phyloP scores from a whole-genome alignment of 805 yeast species.

The Kodamaea restingae region DNA sequence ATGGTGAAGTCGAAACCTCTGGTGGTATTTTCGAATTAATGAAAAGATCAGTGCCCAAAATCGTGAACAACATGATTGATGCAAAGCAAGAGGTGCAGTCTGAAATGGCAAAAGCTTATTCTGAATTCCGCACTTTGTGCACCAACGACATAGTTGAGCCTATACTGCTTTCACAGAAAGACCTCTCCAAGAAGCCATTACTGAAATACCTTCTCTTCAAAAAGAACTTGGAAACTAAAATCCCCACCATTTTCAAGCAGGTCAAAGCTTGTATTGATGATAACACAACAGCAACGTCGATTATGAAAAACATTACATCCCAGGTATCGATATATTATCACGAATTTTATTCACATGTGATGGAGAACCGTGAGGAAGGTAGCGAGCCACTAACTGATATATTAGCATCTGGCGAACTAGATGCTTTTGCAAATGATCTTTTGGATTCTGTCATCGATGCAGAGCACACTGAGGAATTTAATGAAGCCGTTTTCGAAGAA shows the following conservation, averaged over 20 bases:
- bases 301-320: slow-evolving; percentile 4
- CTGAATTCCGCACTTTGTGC: slow-evolving; percentile 56
- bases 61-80: slow-evolving; percentile 78
- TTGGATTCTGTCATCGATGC: slow-evolving; percentile 20
- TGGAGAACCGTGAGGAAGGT: slow-evolving; percentile 3
- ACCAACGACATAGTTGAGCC: slow-evolving; percentile 46
- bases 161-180: slow-evolving; percentile 13
- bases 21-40: slow-evolving; percentile 48
- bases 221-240: slow-evolving; percentile 45
- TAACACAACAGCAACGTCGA: slow-evolving; percentile 5
- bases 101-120: slow-evolving; percentile 68
- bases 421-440: slow-evolving; percentile 43
- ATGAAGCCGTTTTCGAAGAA: slow-evolving; percentile 25
- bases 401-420: slow-evolving; percentile 62
- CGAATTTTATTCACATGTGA: slow-evolving; percentile 6
- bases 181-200: slow-evolving; percentile 18
- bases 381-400: slow-evolving; percentile 40
- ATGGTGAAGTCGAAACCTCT: slow-evolving; percentile 29
- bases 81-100: slow-evolving; percentile 66
- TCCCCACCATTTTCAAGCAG: slow-evolving; percentile 49
- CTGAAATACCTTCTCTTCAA: slow-evolving; percentile 41
- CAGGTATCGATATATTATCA: slow-evolving; percentile 6
- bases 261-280: slow-evolving; percentile 5
- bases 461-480: slow-evolving; percentile 19
- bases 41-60: slow-evolving; percentile 69